phyloP scores from a whole-genome alignment of 257 asterid species.

The Coffea eugenioides region DNA sequence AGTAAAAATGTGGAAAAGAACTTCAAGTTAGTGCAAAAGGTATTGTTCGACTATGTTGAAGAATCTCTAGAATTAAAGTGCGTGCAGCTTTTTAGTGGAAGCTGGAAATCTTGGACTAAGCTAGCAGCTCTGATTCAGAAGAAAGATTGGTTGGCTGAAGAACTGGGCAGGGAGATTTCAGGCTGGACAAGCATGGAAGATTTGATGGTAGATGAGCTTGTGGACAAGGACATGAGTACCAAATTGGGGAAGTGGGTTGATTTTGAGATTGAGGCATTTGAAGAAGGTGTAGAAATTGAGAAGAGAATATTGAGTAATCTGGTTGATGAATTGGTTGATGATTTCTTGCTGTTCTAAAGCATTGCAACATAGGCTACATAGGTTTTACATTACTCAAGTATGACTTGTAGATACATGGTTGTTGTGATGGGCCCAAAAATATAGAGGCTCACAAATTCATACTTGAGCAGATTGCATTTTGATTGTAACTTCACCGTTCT shows the following conservation, averaged over 20 bases:
- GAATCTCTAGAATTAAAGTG: slow-evolving; percentile 60
- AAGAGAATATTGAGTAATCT: slow-evolving; percentile 55
- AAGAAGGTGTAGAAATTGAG: slow-evolving; percentile 86
- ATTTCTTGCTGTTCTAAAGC: slow-evolving; percentile 34
- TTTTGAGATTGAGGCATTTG: slow-evolving; percentile 64
- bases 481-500: neutral
- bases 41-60: slow-evolving; percentile 61
- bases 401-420: slow-evolving; percentile 14
- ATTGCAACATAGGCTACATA: neutral
- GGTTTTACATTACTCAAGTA: neutral
- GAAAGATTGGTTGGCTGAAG: slow-evolving; percentile 66
- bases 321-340: slow-evolving; percentile 73
- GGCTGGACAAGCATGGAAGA: slow-evolving; percentile 66
- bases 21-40: slow-evolving; percentile 50
- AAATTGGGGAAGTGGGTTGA: slow-evolving; percentile 85
- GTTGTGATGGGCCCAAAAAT: slow-evolving; percentile 13
- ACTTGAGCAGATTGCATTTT: neutral
- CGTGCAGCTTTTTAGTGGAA: slow-evolving; percentile 37
- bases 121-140: slow-evolving; percentile 35
- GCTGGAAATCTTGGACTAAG: slow-evolving; percentile 58
- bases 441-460: neutral
- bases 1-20: slow-evolving; percentile 44
- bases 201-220: slow-evolving; percentile 86
- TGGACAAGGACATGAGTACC: slow-evolving; percentile 86
- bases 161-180: slow-evolving; percentile 70